phyloP scores from a whole-genome alignment of 495 filamentous ascomycete genomes.

The Penicillium soppii region DNA sequence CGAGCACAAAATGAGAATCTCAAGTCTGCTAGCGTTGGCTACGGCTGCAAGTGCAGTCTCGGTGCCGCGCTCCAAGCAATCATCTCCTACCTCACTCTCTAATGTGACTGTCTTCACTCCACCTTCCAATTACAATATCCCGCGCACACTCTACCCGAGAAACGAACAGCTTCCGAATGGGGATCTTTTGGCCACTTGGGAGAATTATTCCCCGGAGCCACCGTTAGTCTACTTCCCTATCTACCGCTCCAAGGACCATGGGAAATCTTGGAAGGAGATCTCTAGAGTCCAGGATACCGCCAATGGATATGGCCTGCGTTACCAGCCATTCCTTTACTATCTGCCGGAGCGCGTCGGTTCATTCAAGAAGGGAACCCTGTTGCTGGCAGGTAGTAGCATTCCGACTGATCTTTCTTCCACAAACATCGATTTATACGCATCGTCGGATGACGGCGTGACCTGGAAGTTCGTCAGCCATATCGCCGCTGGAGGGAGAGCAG shows the following conservation, averaged over 20 bases:
- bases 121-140: slow-evolving; percentile 35
- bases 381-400: slow-evolving; percentile 63
- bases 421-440: slow-evolving; percentile 67
- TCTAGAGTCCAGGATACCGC: slow-evolving; percentile 60
- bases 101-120: slow-evolving; percentile 32
- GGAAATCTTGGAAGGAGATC: slow-evolving; percentile 61
- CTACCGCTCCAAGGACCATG: slow-evolving; percentile 60
- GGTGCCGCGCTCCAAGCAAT: background rate
- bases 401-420: slow-evolving; percentile 61
- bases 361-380: slow-evolving; percentile 57
- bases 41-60: slow-evolving; percentile 14
- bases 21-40: slow-evolving; percentile 18
- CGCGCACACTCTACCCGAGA: slow-evolving; percentile 26
- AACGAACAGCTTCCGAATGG: slow-evolving; percentile 23
- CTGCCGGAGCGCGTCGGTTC: slow-evolving; percentile 55
- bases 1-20: slow-evolving; percentile 16
- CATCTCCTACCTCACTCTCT: slow-evolving; percentile 13
- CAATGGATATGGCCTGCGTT: slow-evolving; percentile 63
- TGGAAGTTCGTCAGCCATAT: slow-evolving; percentile 69
- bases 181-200: slow-evolving; percentile 54
- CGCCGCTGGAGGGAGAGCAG: slow-evolving; percentile 60
- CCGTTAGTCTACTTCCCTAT: slow-evolving; percentile 62
- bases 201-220: slow-evolving; percentile 58
- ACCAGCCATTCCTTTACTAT: slow-evolving; percentile 67
- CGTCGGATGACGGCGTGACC: slow-evolving; percentile 53